A percentile compares a stretch with the other conserved stretches of the same genome.
Conservation (phyloP, 1,284 basidiomycete genomes). For the Agaricales sp. region DNA sequence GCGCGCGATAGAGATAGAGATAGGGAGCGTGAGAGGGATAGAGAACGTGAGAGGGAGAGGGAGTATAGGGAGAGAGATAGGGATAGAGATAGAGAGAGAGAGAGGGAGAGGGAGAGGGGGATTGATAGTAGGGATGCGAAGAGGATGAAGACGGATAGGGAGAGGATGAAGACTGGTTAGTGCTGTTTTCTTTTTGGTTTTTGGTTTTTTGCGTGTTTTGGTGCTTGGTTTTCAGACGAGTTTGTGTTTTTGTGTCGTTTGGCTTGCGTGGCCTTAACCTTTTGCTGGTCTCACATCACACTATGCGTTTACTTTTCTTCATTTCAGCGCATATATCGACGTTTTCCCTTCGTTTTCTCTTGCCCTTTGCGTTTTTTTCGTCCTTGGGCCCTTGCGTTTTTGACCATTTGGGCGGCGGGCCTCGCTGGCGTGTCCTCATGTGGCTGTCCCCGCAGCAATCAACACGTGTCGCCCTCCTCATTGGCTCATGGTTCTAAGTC, state of each 20-base stretch:
- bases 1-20: slow-evolving; percentile 26
- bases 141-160: slow-evolving; percentile 24
- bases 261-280: neutral
- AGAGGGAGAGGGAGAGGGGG: slow-evolving; percentile 16
- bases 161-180: slow-evolving; percentile 25
- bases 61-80: slow-evolving; percentile 18
- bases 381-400: too few species aligned
- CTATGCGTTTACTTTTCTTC: too few species aligned
- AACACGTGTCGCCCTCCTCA: too few species aligned
- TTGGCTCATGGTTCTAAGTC: too few species aligned
- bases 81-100: slow-evolving; percentile 23
- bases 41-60: slow-evolving; percentile 14
- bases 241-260: neutral
- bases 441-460: too few species aligned
- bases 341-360: too few species aligned
- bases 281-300: too few species aligned
- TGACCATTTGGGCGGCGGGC: too few species aligned
- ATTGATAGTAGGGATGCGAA: slow-evolving; percentile 20
- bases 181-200: slow-evolving; percentile 23
- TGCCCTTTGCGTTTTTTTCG: too few species aligned
- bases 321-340: too few species aligned
- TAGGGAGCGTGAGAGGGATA: slow-evolving; percentile 22
- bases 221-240: slow-evolving; percentile 8
- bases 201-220: slow-evolving; percentile 18
- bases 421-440: too few species aligned